A percentile compares a stretch with the other conserved stretches of the same genome.
phyloP scores from a whole-genome alignment of 1,284 basidiomycete species.

The Kwoniella shivajii region DNA sequence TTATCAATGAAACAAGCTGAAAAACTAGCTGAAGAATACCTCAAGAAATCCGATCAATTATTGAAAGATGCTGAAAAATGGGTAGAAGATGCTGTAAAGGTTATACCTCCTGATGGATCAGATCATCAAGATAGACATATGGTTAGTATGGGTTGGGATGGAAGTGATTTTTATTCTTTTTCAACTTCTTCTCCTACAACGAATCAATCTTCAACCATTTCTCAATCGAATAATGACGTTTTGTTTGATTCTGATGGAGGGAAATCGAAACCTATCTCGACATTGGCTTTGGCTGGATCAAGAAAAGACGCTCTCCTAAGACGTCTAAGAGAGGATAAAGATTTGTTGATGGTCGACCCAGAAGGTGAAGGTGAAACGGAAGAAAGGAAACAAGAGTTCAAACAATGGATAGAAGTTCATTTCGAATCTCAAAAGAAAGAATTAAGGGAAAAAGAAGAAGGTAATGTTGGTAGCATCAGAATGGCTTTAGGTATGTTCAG shows the following conservation, averaged over 20 bases:
- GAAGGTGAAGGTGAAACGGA: slow-evolving; percentile 59
- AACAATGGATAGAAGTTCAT: slow-evolving; percentile 64
- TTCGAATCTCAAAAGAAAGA: slow-evolving; percentile 51
- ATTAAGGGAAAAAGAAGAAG: slow-evolving; percentile 53
- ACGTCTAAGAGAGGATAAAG: slow-evolving; percentile 72
- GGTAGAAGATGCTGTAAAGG: slow-evolving; percentile 70
- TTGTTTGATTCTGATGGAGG: slow-evolving; percentile 12
- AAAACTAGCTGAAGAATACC: slow-evolving; percentile 67
- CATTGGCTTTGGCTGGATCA: slow-evolving; percentile 43
- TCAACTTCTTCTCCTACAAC: slow-evolving; percentile 28
- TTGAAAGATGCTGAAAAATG: slow-evolving; percentile 71
- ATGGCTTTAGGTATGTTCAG: slow-evolving; percentile 59
- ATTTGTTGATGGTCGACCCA: slow-evolving; percentile 76
- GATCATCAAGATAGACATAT: slow-evolving; percentile 43
- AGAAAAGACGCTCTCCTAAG: slow-evolving; percentile 75
- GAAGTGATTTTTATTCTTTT: slow-evolving; percentile 75
- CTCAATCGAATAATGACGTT: slow-evolving; percentile 14
- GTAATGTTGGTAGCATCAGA: slow-evolving; percentile 64
- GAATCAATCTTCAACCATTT: neutral
- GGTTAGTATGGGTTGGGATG: slow-evolving; percentile 70
- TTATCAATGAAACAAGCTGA: slow-evolving; percentile 68
- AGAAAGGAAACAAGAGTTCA: slow-evolving; percentile 62
- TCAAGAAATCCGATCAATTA: slow-evolving; percentile 70
- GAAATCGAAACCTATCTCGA: slow-evolving; percentile 46
- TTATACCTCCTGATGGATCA: slow-evolving; percentile 74